A percentile compares a stretch with the other conserved stretches of the same genome.
Conservation (phyloP, 2,329 filamentous ascomycete species). For the Metarhizium robertsii region DNA sequence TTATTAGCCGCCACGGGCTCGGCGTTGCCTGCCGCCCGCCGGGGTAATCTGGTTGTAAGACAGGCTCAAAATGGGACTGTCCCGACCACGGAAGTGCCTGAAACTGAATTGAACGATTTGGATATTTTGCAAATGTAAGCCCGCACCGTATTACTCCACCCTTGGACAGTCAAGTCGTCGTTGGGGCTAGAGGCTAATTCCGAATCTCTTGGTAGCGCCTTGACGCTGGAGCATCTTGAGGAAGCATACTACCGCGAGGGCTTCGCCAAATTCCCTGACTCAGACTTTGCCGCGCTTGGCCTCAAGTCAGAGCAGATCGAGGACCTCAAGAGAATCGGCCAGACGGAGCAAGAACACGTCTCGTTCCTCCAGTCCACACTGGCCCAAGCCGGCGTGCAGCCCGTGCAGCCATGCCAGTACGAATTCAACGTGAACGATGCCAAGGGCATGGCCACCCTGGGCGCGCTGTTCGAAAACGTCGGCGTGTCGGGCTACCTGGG, state of each 20-base stretch:
- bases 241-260: slow-evolving; percentile 63
- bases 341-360: slow-evolving; percentile 46
- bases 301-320: slow-evolving; percentile 17
- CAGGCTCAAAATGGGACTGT: not conserved
- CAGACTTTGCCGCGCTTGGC: slow-evolving; percentile 50
- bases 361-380: slow-evolving; percentile 42
- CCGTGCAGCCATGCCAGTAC: slow-evolving; percentile 62
- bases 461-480: slow-evolving; percentile 61
- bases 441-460: slow-evolving; percentile 57
- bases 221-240: slow-evolving; percentile 69
- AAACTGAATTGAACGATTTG: not conserved
- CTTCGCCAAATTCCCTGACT: slow-evolving; percentile 55
- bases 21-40: slow-evolving; percentile 32
- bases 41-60: not conserved
- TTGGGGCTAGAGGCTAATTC: not conserved
- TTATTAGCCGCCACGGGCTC: slow-evolving; percentile 34
- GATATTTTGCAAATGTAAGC: slow-evolving; percentile 48
- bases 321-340: slow-evolving; percentile 52
- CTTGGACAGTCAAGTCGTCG: not conserved
- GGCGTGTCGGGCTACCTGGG: slow-evolving; percentile 68
- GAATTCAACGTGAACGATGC: slow-evolving; percentile 62
- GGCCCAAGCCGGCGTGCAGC: slow-evolving; percentile 50
- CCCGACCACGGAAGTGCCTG: not conserved
- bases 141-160: not conserved
- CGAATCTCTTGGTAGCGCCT: slow-evolving; percentile 29